Evolutionary conservation across 2,329 filamentous ascomycete genomes (phyloP).

Genomic region (Ophiostoma fasciatum): DNA sequence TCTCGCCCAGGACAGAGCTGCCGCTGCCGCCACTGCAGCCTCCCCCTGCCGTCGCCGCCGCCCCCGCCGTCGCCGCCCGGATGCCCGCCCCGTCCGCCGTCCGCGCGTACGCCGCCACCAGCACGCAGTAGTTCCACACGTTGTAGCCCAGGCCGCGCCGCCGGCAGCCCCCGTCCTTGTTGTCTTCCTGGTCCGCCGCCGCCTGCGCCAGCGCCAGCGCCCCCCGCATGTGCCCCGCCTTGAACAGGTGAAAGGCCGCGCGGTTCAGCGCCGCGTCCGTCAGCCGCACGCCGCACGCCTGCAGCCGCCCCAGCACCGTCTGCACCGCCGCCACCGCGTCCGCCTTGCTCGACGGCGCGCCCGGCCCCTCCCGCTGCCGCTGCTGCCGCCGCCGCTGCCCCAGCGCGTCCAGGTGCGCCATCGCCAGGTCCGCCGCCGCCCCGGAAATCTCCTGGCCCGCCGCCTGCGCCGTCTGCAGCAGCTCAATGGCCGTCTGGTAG

Average conservation of each 20-base stretch:
- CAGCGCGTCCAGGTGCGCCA: conserved; percentile 22
- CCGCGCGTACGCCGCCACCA: conserved; percentile 14
- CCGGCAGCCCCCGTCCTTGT: background rate
- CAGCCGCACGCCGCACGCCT: conserved; percentile 12
- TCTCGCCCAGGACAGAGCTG: conserved; percentile 9
- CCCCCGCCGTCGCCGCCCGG: conserved; percentile 11
- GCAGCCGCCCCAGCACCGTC: conserved; percentile 13
- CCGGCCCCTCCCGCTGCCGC: background rate
- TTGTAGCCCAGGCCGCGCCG: conserved; percentile 17
- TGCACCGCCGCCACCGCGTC: conserved; percentile 11
- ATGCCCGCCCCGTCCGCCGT: conserved; percentile 16
- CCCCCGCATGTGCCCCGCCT: conserved; percentile 14
- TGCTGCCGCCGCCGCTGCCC: conserved; percentile 10
- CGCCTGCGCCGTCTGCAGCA: conserved; percentile 25
- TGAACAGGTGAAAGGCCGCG: conserved; percentile 17
- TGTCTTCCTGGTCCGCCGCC: conserved; percentile 13
- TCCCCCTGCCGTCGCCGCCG: too few relatives aligned
- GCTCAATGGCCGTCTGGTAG: conserved; percentile 19
- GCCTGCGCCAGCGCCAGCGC: conserved; percentile 16
- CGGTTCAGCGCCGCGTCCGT: conserved; percentile 16
- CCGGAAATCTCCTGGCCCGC: conserved; percentile 27
- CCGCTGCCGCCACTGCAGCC: too few relatives aligned
- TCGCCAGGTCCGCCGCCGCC: conserved; percentile 25
- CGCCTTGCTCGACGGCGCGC: conserved; percentile 7
- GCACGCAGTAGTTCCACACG: conserved; percentile 18